Percentiles rank a stretch among this genome's conserved stretches.
phyloP scores from a whole-genome alignment of 2,329 filamentous ascomycete species.

The Paracoccidioides lutzii region DNA sequence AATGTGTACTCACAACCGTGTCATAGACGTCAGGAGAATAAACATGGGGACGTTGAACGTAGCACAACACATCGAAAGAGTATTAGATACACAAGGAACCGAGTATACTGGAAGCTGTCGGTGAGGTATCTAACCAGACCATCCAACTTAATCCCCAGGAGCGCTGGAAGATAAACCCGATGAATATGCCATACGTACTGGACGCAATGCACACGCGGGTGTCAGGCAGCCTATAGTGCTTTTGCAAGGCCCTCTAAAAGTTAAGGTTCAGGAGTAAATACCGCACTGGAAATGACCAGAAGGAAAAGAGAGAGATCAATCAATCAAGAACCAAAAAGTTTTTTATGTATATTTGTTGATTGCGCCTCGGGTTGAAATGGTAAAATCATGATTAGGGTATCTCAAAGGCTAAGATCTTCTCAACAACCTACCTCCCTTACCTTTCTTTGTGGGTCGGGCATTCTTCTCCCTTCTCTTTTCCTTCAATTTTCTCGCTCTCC shows the following conservation, averaged over 20 bases:
- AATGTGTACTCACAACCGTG: neutral
- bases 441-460: slow-evolving; percentile 59
- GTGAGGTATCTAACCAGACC: neutral
- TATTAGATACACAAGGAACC: neutral
- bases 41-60: neutral
- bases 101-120: neutral
- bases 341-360: neutral
- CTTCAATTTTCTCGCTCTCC: slow-evolving; percentile 64
- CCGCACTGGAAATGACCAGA: too few species aligned
- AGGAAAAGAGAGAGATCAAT: neutral
- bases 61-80: neutral
- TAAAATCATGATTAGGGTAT: neutral
- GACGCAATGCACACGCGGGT: neutral
- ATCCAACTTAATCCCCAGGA: neutral
- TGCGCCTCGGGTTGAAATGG: neutral
- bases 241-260: too few species aligned
- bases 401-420: neutral
- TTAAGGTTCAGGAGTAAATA: too few species aligned
- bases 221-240: too few species aligned
- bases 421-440: neutral
- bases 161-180: too few species aligned
- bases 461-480: slow-evolving; percentile 78
- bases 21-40: neutral
- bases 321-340: neutral
- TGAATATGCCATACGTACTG: neutral